Conservation (phyloP, 2,329 filamentous ascomycete genomes). For the Fusarium algeriense region DNA sequence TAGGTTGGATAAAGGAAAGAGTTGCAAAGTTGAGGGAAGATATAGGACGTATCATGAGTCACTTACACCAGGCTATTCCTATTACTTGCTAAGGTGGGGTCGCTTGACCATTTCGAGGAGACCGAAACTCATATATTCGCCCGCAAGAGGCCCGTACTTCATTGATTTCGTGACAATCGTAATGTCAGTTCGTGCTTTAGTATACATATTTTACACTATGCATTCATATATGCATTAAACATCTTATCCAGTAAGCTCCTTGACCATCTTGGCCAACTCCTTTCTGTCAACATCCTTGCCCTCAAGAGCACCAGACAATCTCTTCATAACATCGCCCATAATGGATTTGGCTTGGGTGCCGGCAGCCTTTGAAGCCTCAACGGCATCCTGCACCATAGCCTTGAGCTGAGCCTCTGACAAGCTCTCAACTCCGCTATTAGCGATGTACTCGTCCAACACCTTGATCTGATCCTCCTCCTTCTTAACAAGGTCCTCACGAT, state of each 20-base stretch:
- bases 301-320: slow-evolving; percentile 66
- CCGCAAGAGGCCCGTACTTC: slow-evolving; percentile 17
- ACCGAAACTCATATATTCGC: slow-evolving; percentile 2
- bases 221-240: background rate
- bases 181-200: slow-evolving; percentile 22
- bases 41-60: slow-evolving; percentile 14
- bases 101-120: background rate
- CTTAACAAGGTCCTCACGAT: slow-evolving; percentile 75
- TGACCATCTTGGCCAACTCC: slow-evolving; percentile 71
- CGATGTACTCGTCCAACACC: slow-evolving; percentile 75
- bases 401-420: slow-evolving; percentile 70
- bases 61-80: slow-evolving; percentile 20
- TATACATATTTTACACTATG: slow-evolving; percentile 46
- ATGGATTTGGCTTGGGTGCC: slow-evolving; percentile 60
- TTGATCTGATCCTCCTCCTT: slow-evolving; percentile 76
- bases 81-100: slow-evolving; percentile 6
- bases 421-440: slow-evolving; percentile 68
- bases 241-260: slow-evolving; percentile 56
- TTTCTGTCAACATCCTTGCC: slow-evolving; percentile 74
- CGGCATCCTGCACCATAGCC: slow-evolving; percentile 62
- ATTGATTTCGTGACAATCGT: slow-evolving; percentile 15
- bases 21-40: background rate
- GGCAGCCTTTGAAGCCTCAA: slow-evolving; percentile 64
- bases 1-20: background rate
- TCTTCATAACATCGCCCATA: slow-evolving; percentile 74